Base-by-base conservation (phyloP, 306 rosid genomes). In the Parietaria judaica region DNA sequence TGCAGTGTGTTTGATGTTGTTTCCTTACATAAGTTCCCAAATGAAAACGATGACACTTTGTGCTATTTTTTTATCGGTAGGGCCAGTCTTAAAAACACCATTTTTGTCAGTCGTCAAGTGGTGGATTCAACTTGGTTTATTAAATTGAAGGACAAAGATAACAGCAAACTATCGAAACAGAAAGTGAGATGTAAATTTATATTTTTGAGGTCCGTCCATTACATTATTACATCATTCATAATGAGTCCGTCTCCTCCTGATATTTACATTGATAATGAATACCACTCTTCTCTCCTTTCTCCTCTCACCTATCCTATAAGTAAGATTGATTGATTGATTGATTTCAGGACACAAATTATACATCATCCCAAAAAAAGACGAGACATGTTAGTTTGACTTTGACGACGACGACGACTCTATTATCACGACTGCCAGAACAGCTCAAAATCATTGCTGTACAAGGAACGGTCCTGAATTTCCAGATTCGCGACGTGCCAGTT, bases 401-500 rank as follows among this genome's bases (percentile, higher is more conserved):
- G 83, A 67, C 67, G 73, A 76, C 69, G 71, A 60, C 61, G 63
- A 52, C 78, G 66, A 61, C 70, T 37, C 56, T 11, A 72, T 47
- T 4, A 68, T 86, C 85, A 92, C 48, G 94, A 86, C 72, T 89
- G 97, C 99, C 99, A 94, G 90, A 94, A 88, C 81, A 84, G 85
- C 82, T 88, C 97, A 79, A 76, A 79, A 72, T 88, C 94, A 61
- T 74, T 86, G 85, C 94, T 88, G 83, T 94, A 94, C 95, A 94
- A 78, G 65, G 91, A 94, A 55, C 99, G 99, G 78, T 94, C 99
- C 73, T 94, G 99, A 73, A 94, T 94, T 86, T 94, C 99, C 77
- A 94, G 84, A 81, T 94, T 94, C 65, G 94, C 99, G 15, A 89
- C 86, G 62, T 94, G 99, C 97, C 99, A 88, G 62, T 88, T 94